Percentiles rank a stretch among this genome's conserved stretches.
phyloP scores from a whole-genome alignment of 2,329 filamentous ascomycete species.

The Ramichloridium luteum region DNA sequence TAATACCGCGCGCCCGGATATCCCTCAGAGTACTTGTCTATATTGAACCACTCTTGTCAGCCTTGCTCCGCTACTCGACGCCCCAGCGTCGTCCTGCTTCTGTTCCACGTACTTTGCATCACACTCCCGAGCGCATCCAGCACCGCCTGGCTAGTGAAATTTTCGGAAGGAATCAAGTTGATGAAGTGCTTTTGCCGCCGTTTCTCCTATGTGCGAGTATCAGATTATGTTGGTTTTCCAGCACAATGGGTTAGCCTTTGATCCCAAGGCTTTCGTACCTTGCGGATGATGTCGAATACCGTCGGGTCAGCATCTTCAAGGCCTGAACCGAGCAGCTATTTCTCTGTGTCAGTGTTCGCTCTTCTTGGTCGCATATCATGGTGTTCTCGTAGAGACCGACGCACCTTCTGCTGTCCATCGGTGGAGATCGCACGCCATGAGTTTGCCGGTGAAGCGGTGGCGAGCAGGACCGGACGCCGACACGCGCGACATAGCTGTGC shows the following conservation, averaged over 20 bases:
- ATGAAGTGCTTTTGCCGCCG: conserved; percentile 94
- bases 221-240: too few relatives aligned
- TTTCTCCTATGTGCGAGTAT: conserved; percentile 62
- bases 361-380: not conserved
- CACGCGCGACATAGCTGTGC: conserved; percentile 24
- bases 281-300: conserved; percentile 81
- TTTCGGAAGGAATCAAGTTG: conserved; percentile 90
- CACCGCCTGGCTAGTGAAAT: conserved; percentile 88
- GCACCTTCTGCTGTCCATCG: conserved; percentile 38
- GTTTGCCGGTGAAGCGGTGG: conserved; percentile 19
- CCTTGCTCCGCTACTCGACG: not conserved
- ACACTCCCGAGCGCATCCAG: conserved; percentile 84
- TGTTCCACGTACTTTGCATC: conserved; percentile 63
- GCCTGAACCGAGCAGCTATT: conserved; percentile 63
- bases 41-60: conserved; percentile 2
- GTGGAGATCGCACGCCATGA: conserved; percentile 31
- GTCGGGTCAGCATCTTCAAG: conserved; percentile 76
- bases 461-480: conserved; percentile 19
- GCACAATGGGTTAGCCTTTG: too few relatives aligned
- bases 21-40: conserved; percentile 91
- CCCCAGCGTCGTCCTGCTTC: too few relatives aligned
- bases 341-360: conserved; percentile 6
- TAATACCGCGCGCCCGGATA: conserved; percentile 98
- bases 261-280: conserved; percentile 42
- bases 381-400: conserved; percentile 1